Percentiles rank a stretch among this genome's conserved stretches.
These are phyloP conservation scores for Prunus dulcis DNA, from an alignment of 306 rosid species.

Conservation along the genomic window DNA sequence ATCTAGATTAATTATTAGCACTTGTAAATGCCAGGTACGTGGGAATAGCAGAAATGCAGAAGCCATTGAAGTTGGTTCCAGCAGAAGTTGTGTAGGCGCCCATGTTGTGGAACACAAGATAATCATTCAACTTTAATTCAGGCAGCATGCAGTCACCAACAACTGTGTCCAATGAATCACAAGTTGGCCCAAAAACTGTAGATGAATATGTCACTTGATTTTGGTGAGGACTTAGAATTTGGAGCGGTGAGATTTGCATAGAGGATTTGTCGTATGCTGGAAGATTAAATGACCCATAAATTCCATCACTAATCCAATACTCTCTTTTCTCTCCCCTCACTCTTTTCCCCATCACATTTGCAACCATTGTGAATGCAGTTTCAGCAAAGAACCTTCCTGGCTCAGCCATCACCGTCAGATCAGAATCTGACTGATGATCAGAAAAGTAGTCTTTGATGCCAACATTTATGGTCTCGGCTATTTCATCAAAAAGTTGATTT, in stretches of 20 bases:
- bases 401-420: constrained; percentile 6
- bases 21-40: constrained; percentile 1
- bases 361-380: constrained; percentile 2
- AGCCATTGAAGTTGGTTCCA: constrained; percentile 16
- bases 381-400: constrained; percentile 18
- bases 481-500: background rate
- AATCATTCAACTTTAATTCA: constrained; percentile 13
- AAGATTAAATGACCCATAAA: constrained; percentile 19
- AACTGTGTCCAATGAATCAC: constrained; percentile 16
- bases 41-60: constrained; percentile 1
- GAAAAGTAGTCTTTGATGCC: background rate
- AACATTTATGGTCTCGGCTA: background rate
- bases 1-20: background rate
- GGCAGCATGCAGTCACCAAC: background rate
- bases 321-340: constrained; percentile 10
- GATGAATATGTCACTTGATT: background rate
- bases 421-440: background rate
- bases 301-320: background rate
- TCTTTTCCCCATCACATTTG: constrained; percentile 17
- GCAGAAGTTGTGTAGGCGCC: constrained; percentile 15
- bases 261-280: background rate
- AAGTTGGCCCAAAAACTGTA: constrained; percentile 7
- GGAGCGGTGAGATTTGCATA: constrained; percentile 3
- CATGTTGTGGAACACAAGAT: constrained; percentile 17
- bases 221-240: background rate